phyloP scores from a whole-genome alignment of 192 early-diverging fungal genomes.

The Spizellomyces sp. region DNA sequence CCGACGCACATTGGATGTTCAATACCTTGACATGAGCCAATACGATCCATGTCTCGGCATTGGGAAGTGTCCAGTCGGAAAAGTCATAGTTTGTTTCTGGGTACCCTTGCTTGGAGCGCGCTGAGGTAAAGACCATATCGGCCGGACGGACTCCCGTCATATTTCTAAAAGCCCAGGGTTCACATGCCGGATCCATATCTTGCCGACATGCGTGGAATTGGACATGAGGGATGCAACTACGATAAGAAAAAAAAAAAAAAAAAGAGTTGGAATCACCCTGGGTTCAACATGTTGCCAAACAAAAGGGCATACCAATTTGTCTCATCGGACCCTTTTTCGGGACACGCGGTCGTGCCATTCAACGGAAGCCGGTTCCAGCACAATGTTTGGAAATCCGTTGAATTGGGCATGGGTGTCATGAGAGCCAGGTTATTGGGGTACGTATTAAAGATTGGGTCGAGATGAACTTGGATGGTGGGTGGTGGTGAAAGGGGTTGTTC shows the following conservation, averaged over 20 bases:
- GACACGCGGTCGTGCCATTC: conserved; percentile 1
- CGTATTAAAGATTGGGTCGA: not conserved
- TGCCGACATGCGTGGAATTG: conserved; percentile 8
- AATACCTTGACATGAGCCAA: conserved; percentile 7
- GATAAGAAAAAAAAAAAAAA: not conserved
- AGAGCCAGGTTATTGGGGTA: not conserved
- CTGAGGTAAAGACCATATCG: not conserved
- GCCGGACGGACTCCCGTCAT: not conserved
- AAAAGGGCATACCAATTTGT: not conserved
- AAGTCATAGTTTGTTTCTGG: not conserved
- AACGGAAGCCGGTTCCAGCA: not conserved
- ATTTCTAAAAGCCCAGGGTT: conserved; percentile 1
- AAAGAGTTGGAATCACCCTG: not conserved
- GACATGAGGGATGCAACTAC: conserved; percentile 5
- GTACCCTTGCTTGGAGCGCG: not conserved
- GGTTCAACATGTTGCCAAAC: not conserved
- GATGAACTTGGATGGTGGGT: not conserved
- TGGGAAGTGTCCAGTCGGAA: not conserved
- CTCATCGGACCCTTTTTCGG: not conserved
- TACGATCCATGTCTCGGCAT: not conserved
- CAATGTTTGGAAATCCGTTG: not conserved
- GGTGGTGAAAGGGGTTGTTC: not conserved
- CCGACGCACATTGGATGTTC: conserved; percentile 3
- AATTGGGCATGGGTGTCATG: not conserved
- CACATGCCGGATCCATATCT: not conserved